Evolutionary conservation across 768 basidiomycete genomes (phyloP).

Genomic region (Cystobasidiopsis lactophilus): DNA sequence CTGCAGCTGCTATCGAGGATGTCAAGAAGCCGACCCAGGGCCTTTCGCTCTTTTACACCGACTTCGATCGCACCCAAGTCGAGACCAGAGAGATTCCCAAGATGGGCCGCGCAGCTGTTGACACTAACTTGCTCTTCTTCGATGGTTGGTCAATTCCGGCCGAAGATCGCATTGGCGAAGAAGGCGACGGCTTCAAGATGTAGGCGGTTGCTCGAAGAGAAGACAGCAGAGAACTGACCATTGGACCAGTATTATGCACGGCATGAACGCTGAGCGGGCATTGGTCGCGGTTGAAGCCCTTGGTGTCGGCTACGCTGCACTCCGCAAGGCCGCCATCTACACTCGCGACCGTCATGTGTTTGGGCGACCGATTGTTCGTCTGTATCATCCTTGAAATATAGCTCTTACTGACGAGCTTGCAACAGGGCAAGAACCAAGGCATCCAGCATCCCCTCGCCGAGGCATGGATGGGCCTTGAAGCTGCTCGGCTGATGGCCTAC

Average conservation of each 20-base stretch:
- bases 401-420: too few relatives aligned
- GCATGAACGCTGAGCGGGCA: constrained; percentile 20
- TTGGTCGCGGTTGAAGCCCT: constrained; percentile 15
- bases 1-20: neutral
- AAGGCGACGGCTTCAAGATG: constrained; percentile 18
- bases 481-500: constrained; percentile 11
- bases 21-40: constrained; percentile 5
- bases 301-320: constrained; percentile 15
- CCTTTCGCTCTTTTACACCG: constrained; percentile 14
- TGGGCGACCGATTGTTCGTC: constrained; percentile 11
- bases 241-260: constrained; percentile 12
- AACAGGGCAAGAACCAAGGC: constrained; percentile 10
- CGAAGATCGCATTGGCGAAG: constrained; percentile 11
- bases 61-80: constrained; percentile 4
- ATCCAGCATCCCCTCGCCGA: constrained; percentile 17
- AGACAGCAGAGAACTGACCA: neutral
- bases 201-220: neutral
- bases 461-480: constrained; percentile 15
- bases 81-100: neutral
- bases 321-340: constrained; percentile 12
- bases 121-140: constrained; percentile 18
- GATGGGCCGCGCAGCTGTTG: constrained; percentile 17
- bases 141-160: constrained; percentile 10
- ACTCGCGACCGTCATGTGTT: constrained; percentile 16
- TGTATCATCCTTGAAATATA: too few relatives aligned